Evolutionary conservation across 2,329 filamentous ascomycete species (phyloP), one percentile per base, ranked within the genome.

Genomic region (Elsinoe ampelina): DNA sequence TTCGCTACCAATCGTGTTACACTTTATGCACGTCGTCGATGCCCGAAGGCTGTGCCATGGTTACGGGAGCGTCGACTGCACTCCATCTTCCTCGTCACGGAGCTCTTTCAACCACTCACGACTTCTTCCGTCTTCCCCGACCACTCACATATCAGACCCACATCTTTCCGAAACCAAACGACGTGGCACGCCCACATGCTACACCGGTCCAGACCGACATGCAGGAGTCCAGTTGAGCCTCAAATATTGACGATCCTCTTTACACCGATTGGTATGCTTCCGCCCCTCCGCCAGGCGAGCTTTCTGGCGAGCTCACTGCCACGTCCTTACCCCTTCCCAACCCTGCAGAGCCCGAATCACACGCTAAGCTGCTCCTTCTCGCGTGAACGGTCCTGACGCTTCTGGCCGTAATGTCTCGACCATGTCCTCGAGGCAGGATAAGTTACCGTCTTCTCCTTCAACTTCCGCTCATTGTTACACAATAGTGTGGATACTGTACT

Each of bases 351-450:
- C 32, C 48, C 34, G 41, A 45, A 39, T 35, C 48, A 52, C 48
- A 26, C 48, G 19, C 48, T 52, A 52, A 15, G 11, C 30, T 15
- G 15, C 32, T 17, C 48, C 22, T 34, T 17, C 32, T 34, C 32
- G 26, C 30, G 45, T 50, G 26, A 50, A 50, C 26, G 45, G 45
- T 35, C 26, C 48, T 52, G 48, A 52, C 48, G 48, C 48, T 52
- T 52, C 48, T 52, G 48, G 48, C 48, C 48, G 48, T 52, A 52
- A 52, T 52, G 48, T 39, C 32, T 52, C n/a, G 26, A 52, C 5
- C 32, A 52, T 50, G 12, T 5, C 20, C 48, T 12, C 38, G 48
- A 52, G 48, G 36, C 36, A 52, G 48, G 32, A 52, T 39, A 52
- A 52, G 34, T 52, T 52, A 15, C 19, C 12, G 26, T 19, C 11